phyloP scores from a whole-genome alignment of 2,329 filamentous ascomycete genomes.

The Xylaria hypoxylon region DNA sequence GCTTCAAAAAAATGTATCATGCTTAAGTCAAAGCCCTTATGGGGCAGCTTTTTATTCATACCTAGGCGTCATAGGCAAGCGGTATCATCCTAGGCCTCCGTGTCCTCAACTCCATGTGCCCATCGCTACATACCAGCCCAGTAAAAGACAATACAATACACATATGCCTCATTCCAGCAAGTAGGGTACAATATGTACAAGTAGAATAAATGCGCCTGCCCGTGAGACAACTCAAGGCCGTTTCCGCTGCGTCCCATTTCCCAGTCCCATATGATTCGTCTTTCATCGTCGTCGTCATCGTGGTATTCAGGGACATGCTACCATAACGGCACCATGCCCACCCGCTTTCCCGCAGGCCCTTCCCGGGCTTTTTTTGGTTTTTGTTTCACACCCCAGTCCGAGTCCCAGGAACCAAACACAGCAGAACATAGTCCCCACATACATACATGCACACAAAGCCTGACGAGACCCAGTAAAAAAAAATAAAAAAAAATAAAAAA shows the following conservation, averaged over 20 bases:
- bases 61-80: conserved; percentile 13
- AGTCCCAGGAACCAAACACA: conserved; percentile 21
- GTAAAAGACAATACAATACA: conserved; percentile 34
- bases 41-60: conserved; percentile 12
- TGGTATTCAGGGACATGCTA: conserved; percentile 31
- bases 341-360: conserved; percentile 9
- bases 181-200: conserved; percentile 35
- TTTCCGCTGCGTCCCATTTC: not conserved
- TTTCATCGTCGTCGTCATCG: conserved; percentile 33
- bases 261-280: conserved; percentile 26
- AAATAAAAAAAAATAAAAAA: conserved; percentile 10
- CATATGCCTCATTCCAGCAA: conserved; percentile 29
- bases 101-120: conserved; percentile 32
- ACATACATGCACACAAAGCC: conserved; percentile 17
- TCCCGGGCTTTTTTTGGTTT: conserved; percentile 9
- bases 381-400: conserved; percentile 25
- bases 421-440: conserved; percentile 18
- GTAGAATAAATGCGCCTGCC: conserved; percentile 18
- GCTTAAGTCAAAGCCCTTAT: not conserved
- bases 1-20: not conserved
- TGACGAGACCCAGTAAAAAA: conserved; percentile 11
- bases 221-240: conserved; percentile 8
- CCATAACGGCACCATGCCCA: conserved; percentile 16
- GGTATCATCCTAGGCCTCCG: conserved; percentile 24
- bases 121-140: conserved; percentile 16